Evolutionary conservation across 2,329 filamentous ascomycete genomes (phyloP), one percentile per base, ranked within the genome.

Genomic region (Alternaria alternata): DNA sequence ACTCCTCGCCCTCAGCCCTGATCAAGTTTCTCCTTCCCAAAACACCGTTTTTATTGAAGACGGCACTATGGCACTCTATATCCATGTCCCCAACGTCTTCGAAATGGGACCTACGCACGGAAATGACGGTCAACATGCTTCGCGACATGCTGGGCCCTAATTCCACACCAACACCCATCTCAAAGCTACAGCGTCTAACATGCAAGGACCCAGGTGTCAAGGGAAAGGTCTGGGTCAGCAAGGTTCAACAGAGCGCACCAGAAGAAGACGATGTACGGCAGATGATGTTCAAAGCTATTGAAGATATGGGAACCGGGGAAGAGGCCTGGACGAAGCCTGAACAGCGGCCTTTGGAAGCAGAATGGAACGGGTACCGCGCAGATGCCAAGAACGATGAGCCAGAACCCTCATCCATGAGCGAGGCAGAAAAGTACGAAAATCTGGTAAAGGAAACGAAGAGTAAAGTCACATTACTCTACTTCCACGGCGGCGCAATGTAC

Each of bases 171-270:
- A 53, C 63, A 3, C 56, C 70, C 2, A 75, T 79, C n/a, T 66
- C 70, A 0, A 74, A 76, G 48, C 46, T 70, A 7, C 94, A 97
- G 78, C 81, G 79, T 42, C 69, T 86, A n/a, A 86, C 87, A 1
- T 79, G 86, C 44, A 86, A 83, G 58, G 90, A 91, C 54, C 85
- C 85, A 0, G 88, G 87, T 0, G 82, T 96, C 72, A 93, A 92
- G 74, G 93, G 93, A 4, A 87, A 86, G 44, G 88, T 95, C 65
- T 97, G 94, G 94, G 84, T 96, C 24, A 89, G 89, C 69, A 90
- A 87, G 55, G 89, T 91, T 42, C 86, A 85, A 0, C 81, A 92
- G 16, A 86, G 87, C 0, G 80, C 81, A 3, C 90, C 89, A 0
- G 81, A 86, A 0, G 83, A 84, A 73, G 69, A 85, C 44, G 80